Base-by-base conservation (phyloP, 1,284 basidiomycete species). In the Fomitopsis pinicola region DNA sequence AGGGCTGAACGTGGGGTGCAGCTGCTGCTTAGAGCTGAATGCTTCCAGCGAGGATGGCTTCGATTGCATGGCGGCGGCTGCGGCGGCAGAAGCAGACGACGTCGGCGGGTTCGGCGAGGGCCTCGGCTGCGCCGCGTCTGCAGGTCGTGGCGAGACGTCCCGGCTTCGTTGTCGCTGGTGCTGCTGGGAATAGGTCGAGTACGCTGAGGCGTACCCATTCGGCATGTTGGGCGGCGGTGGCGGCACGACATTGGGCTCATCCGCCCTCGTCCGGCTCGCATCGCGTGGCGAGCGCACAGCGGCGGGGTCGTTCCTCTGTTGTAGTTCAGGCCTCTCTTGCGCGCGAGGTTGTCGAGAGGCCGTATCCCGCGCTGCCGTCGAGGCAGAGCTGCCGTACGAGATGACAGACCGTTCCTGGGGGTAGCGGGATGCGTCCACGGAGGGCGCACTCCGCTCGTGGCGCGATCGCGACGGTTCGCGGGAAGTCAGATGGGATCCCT, bases 1-100 rank as follows among this genome's bases (percentile, higher is more conserved):
- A 19, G 82, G 69, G 2, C 86, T 85, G 67, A 90, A 90, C 0
- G 89, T 89, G 0, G 86, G 77, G 52, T 84, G 80, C 15, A 89
- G 80, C 22, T 83, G 80, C 22, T 71, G 75, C 56, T 73, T 76
- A 9, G 79, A 68, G 0, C 80, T 85, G 66, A 80, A 87, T 0
- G 74, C 71, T 38, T 58, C 3, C 22, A 67, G 42, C 30, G 71
- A 69, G 45, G 68, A 67, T 19, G 62, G 57, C 22, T 68, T 48
- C 59, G 63, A 55, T 59, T 19, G 19, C 35, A 8, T 19, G 12
- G 58, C 59, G 33, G 61, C 62, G 0, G 64, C 60, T 9, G 57
- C 55, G 8, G 61, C 17, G 3, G 60, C 28, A 40, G 66, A 63
- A 9, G 66, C 62, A 1, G 66, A 65, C 1, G 64, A 59, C 0